These are phyloP conservation scores for Mycena vulgaris DNA, from an alignment of 768 basidiomycete genomes.

Conservation along the genomic window DNA sequence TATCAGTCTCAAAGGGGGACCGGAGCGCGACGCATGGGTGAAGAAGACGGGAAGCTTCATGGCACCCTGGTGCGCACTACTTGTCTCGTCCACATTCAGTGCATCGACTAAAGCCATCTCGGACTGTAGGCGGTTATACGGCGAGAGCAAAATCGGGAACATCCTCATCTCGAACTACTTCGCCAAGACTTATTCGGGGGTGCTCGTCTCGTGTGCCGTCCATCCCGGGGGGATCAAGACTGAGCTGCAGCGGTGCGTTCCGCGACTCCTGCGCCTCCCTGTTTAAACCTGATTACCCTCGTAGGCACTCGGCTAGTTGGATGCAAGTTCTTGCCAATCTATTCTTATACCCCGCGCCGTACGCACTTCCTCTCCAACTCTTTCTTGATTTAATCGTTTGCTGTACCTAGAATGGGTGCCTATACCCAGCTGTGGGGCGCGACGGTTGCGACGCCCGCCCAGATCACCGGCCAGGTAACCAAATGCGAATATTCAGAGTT, in stretches of 20 bases:
- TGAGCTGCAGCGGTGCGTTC: neutral
- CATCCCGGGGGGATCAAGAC: neutral
- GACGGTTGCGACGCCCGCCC: neutral
- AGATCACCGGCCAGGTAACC: neutral
- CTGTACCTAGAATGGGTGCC: neutral
- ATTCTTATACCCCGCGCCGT: neutral
- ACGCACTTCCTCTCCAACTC: neutral
- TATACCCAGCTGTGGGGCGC: neutral
- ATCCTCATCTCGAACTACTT: neutral
- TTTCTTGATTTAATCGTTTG: neutral
- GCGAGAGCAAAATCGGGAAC: neutral
- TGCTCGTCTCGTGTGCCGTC: neutral
- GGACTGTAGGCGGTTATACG: neutral
- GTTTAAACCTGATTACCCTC: neutral
- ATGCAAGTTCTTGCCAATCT: neutral
- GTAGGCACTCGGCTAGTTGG: neutral
- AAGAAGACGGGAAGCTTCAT: neutral
- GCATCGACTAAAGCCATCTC: neutral
- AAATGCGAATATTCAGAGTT: no score
- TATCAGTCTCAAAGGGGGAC: conserved; percentile 8
- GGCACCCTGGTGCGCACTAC: neutral
- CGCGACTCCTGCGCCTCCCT: no score
- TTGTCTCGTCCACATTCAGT: neutral
- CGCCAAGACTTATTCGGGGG: neutral
- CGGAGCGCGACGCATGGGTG: conserved; percentile 27